These are phyloP conservation scores for Phytophthora ramorum DNA, from an alignment of 352 stramenopile genomes.

Conservation along the genomic window DNA sequence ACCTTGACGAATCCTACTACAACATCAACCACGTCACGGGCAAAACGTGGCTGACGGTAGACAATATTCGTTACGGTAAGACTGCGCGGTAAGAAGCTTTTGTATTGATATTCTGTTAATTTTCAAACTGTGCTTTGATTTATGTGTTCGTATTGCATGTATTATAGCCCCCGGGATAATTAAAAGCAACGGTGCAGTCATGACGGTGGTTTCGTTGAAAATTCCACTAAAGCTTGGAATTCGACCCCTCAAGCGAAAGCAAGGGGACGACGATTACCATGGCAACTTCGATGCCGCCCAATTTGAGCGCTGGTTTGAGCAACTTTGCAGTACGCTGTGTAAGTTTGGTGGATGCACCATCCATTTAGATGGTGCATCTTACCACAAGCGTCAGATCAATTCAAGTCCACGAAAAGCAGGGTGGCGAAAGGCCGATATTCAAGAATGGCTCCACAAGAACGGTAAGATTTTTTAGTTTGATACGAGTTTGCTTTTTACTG, in stretches of 20 bases:
- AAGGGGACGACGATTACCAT: constrained; percentile 6
- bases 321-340: not conserved
- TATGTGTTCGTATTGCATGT: constrained; percentile 1
- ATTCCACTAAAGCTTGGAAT: constrained; percentile 6
- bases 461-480: not conserved
- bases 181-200: not conserved
- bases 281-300: constrained; percentile 12
- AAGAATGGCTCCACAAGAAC: not conserved
- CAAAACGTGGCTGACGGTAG: constrained; percentile 24
- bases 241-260: constrained; percentile 6
- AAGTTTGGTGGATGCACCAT: constrained; percentile 6
- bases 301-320: constrained; percentile 7
- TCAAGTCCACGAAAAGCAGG: not conserved
- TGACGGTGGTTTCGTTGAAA: constrained; percentile 1
- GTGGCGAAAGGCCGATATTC: not conserved
- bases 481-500: not conserved
- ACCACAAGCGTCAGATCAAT: not conserved
- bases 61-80: constrained; percentile 20
- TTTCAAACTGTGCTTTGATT: not conserved
- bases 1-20: constrained; percentile 32
- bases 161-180: constrained; percentile 11
- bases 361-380: not conserved
- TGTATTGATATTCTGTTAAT: not conserved
- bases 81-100: not conserved
- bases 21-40: constrained; percentile 32